Evolutionary conservation across 2,329 filamentous ascomycete genomes (phyloP), one percentile per base, ranked within the genome.

Genomic region (Claviceps africana): DNA sequence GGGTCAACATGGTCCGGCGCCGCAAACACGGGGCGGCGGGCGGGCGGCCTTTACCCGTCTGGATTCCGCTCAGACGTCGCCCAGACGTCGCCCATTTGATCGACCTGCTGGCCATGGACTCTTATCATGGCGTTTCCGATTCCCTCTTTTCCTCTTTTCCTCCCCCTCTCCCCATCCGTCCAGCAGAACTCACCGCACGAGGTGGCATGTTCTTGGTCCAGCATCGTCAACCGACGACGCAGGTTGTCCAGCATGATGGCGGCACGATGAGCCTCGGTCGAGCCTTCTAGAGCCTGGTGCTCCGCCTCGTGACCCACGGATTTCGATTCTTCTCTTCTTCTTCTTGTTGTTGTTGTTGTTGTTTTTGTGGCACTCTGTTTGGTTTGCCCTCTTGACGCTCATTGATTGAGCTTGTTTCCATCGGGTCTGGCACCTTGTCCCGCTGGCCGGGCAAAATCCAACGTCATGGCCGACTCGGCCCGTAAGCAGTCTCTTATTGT

Each of bases 401-500:
- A 74, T 74, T 73, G 72, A 75, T 57, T 75, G 72, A 71, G 70
- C 59, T 56, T 54, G 48, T 37, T 65, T 67, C 56, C 58, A 64
- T 58, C 62, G 58, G 51, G 55, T 64, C 65, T 59, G 56, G 56
- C 15, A 45, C 39, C 54, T 57, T 60, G 59, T n/a, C 60, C 56
- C 55, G 56, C 59, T 56, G 55, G 55, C 54, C 45, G 55, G 56
- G 50, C 48, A 49, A 46, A 45, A 25, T 25, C 54, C 52, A 55
- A 57, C 55, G 57, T 54, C 61, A 78, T 79, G 75, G 70, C 71
- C 55, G 64, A 67, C 56, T 62, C 70, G 56, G 70, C 63, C 60
- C 66, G 67, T 56, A 65, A 66, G 39, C 71, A 76, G 70, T 71
- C 72, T 59, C 65, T 79, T 55, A 64, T 75, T 62, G 74, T 74